These are phyloP conservation scores for Adiantum capillusveneris DNA, from an alignment of 75 land plant genomes.

Conservation along the genomic window DNA sequence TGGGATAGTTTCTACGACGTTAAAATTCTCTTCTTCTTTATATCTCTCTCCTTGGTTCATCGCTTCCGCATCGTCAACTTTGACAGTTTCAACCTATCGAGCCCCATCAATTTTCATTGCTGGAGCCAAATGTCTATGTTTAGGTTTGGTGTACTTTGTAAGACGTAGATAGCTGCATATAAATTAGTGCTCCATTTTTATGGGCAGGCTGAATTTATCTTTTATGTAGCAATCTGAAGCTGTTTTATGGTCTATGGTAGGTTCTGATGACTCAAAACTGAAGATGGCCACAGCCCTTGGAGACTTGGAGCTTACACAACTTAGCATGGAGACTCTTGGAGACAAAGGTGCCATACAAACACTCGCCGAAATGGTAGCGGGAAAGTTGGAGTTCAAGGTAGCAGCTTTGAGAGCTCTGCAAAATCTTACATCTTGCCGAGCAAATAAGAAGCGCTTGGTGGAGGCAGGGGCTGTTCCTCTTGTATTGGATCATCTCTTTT, in stretches of 20 bases:
- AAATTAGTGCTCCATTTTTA: too few relatives aligned
- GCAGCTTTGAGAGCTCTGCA: constrained; percentile 33
- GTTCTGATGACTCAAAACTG: constrained; percentile 34
- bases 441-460: constrained; percentile 30
- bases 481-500: constrained; percentile 31
- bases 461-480: constrained; percentile 37
- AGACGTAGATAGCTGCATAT: too few relatives aligned
- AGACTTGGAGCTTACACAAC: constrained; percentile 32
- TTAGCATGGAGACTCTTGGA: constrained; percentile 32
- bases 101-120: too few relatives aligned
- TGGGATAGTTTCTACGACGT: too few relatives aligned
- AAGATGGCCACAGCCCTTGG: constrained; percentile 36
- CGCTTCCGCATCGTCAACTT: too few relatives aligned
- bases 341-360: constrained; percentile 37
- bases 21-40: too few relatives aligned
- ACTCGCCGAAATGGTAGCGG: constrained; percentile 35
- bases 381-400: constrained; percentile 34
- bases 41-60: too few relatives aligned
- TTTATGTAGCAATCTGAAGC: too few relatives aligned
- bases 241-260: constrained; percentile 11
- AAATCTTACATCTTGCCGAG: constrained; percentile 21
- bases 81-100: too few relatives aligned
- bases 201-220: too few relatives aligned
- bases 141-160: too few relatives aligned
- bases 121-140: too few relatives aligned